Evolutionary conservation across 768 basidiomycete species (phyloP), one percentile per base, ranked within the genome.

Genomic region (Punctularia strigosozonata): DNA sequence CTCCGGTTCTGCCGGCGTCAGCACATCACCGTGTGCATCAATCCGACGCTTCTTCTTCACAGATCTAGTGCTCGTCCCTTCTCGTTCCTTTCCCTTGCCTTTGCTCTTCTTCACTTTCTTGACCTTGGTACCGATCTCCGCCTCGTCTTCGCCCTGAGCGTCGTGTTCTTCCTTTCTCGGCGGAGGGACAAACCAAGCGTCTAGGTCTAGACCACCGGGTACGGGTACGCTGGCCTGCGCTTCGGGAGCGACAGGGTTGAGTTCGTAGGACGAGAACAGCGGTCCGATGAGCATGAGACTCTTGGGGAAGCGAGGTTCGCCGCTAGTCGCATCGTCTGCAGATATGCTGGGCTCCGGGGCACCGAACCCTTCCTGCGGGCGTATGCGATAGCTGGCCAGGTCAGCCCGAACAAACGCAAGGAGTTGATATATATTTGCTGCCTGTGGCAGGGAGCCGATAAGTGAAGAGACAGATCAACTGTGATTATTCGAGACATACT

Each of bases 191-290:
- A 95, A 80, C 77, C 88, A 91, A 0, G 66, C 59, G 44, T 95
- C 87, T 4, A 98, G 68, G 57, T 97, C 78, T 23, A 98, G 62
- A 2, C 80, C 90, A 3, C 85, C 83, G 0, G 95, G 95, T 2
- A 87, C 48, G 4, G 73, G 71, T 1, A 98, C 81, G 42, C 77
- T 80, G 4, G 68, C 74, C 62, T 98, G 94, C 3, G 94, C 94
- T 40, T 64, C 63, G 1, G 61, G 45, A 5, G 82, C 90, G 25
- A 97, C 85, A 1, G 91, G 82, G 44, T 86, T 89, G 15, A 99
- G 74, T 43, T 88, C 82, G 49, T 92, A 79, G 4, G 69, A 51
- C 14, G 70, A 65, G 50, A 86, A 85, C 6, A 99, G 62, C 0
- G 90, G 88, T 28, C 73, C 68, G 31, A 98, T 77, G 38, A 99